A percentile compares a stretch with the other conserved stretches of the same genome.
Evolutionary conservation across 2,329 filamentous ascomycete genomes (phyloP).

Genomic region (Colletotrichum sansevieriae): DNA sequence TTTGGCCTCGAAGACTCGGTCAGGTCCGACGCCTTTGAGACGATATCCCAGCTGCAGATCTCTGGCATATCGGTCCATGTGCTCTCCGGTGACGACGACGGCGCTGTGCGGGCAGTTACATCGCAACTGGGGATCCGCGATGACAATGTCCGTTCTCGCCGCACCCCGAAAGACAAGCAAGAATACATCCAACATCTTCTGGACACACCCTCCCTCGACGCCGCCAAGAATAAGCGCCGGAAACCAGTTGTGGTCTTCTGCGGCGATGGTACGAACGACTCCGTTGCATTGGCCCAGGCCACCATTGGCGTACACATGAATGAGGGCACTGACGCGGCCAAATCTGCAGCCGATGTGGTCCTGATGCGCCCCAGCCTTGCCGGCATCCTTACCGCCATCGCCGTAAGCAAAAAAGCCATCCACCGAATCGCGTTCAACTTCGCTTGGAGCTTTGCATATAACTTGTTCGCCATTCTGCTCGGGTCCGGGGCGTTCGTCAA

Average conservation of each 20-base stretch:
- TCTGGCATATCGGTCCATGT: slow-evolving; percentile 60
- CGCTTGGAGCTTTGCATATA: slow-evolving; percentile 78
- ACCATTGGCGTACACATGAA: slow-evolving; percentile 79
- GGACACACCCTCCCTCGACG: slow-evolving; percentile 8
- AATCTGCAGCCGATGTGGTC: slow-evolving; percentile 76
- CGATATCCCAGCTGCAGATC: slow-evolving; percentile 52
- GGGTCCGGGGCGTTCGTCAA: slow-evolving; percentile 74
- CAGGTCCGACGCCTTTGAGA: slow-evolving; percentile 56
- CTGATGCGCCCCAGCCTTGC: slow-evolving; percentile 69
- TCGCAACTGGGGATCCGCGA: slow-evolving; percentile 54
- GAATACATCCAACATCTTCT: slow-evolving; percentile 58
- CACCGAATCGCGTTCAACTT: slow-evolving; percentile 76
- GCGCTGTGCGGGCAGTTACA: slow-evolving; percentile 59
- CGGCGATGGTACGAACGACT: slow-evolving; percentile 86
- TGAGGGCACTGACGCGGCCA: slow-evolving; percentile 72
- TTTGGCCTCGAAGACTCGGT: slow-evolving; percentile 63
- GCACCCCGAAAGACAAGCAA: slow-evolving; percentile 61
- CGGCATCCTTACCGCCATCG: slow-evolving; percentile 70
- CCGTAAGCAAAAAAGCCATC: slow-evolving; percentile 61
- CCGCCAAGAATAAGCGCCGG: slow-evolving; percentile 30
- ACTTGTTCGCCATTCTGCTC: slow-evolving; percentile 75
- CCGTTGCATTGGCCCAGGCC: slow-evolving; percentile 77
- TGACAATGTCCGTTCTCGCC: slow-evolving; percentile 56
- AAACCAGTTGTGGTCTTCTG: slow-evolving; percentile 72
- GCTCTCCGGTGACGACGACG: slow-evolving; percentile 66